A percentile compares a stretch with the other conserved stretches of the same genome.
phyloP scores from a whole-genome alignment of 164 flowering plant genomes.

The Aristolochia fimbriata region DNA sequence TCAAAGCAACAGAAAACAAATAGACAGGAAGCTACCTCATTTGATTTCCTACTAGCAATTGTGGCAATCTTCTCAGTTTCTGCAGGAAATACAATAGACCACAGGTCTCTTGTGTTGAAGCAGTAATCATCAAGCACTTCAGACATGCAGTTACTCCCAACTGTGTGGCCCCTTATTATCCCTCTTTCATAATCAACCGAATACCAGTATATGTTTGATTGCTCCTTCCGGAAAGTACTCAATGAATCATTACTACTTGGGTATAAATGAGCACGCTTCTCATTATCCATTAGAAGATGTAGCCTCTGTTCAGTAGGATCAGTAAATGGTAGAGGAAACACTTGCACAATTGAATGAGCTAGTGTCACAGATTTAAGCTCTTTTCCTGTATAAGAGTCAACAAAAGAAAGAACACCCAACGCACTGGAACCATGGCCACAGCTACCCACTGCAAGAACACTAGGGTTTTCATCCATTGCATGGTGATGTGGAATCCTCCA shows the following conservation, averaged over 20 bases:
- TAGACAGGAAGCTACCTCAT: slow-evolving; percentile 53
- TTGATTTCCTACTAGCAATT: slow-evolving; percentile 51
- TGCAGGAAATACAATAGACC: slow-evolving; percentile 88
- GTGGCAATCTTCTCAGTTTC: slow-evolving; percentile 83
- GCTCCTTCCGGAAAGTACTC: slow-evolving; percentile 45
- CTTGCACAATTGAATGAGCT: slow-evolving; percentile 50
- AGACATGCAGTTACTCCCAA: slow-evolving; percentile 34
- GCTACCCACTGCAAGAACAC: slow-evolving; percentile 77
- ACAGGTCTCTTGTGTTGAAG: slow-evolving; percentile 55
- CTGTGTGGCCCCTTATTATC: slow-evolving; percentile 62
- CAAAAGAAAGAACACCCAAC: slow-evolving; percentile 64
- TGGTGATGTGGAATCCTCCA: slow-evolving; percentile 98
- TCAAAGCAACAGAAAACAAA: neutral
- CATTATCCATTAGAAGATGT: slow-evolving; percentile 64
- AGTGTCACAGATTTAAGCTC: slow-evolving; percentile 42
- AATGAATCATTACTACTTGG: slow-evolving; percentile 71
- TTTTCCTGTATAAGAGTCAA: slow-evolving; percentile 82
- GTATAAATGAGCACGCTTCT: slow-evolving; percentile 48
- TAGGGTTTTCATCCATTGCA: slow-evolving; percentile 89
- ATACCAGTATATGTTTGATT: slow-evolving; percentile 75
- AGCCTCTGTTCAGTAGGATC: slow-evolving; percentile 87
- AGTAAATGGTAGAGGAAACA: slow-evolving; percentile 71
- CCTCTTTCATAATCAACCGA: slow-evolving; percentile 57
- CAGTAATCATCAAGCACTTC: slow-evolving; percentile 61
- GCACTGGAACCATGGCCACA: slow-evolving; percentile 51